Conservation (phyloP, 495 filamentous ascomycete species). For the Daldinia concentrica region DNA sequence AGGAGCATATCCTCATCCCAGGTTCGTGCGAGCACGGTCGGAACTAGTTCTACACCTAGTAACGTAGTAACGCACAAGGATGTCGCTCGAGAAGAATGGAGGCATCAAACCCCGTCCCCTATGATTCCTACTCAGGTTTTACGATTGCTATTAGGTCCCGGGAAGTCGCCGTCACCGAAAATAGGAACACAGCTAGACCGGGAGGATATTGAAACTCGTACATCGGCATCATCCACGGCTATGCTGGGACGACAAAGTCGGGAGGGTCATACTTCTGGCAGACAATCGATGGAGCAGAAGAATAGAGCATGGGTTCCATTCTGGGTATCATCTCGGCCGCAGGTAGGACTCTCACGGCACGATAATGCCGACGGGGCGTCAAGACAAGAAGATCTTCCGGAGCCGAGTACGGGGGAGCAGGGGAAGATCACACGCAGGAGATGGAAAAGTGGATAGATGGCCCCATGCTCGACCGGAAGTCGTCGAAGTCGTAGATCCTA, state of each 20-base stretch:
- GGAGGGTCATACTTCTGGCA: neutral
- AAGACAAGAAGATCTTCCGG: neutral
- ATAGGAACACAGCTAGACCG: constrained; percentile 16
- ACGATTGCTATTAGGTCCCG: constrained; percentile 17
- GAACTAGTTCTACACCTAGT: constrained; percentile 28
- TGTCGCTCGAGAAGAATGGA: constrained; percentile 11
- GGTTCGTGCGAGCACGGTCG: constrained; percentile 9
- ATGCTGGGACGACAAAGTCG: neutral
- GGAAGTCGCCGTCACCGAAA: constrained; percentile 27
- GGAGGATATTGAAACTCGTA: neutral
- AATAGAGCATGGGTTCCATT: constrained; percentile 24
- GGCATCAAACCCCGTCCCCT: constrained; percentile 31
- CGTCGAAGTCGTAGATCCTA: neutral
- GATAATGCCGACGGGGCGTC: neutral
- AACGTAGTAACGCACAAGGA: constrained; percentile 7
- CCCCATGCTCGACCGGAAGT: neutral
- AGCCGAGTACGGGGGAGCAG: neutral
- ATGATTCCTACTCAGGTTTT: constrained; percentile 30
- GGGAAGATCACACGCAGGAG: constrained; percentile 8
- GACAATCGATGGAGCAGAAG: constrained; percentile 9
- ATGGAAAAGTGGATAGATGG: constrained; percentile 29
- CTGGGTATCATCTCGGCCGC: constrained; percentile 16
- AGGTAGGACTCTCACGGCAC: neutral
- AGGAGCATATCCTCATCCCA: constrained; percentile 24
- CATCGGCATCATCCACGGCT: neutral